Evolutionary conservation across 108 stramenopile species (phyloP), one percentile per base, ranked within the genome.

Genomic region (Stephanodiscus minutulus): DNA sequence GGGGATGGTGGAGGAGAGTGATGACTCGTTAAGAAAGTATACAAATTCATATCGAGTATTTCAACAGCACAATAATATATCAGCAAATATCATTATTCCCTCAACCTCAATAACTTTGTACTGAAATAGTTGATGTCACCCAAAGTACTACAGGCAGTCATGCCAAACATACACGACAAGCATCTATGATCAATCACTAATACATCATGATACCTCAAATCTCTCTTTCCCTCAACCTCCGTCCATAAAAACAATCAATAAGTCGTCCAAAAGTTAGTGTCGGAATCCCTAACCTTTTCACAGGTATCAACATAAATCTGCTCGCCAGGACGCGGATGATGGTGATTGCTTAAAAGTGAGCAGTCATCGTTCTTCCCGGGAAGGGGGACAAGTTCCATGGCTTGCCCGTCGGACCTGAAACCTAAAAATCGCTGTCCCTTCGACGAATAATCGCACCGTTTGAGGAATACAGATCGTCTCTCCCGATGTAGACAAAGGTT

Each of bases 241-340:
- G 1, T 11, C 9, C 39, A 39, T 39, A 11, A 39, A 39, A 4
- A 39, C 11, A 39, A 11, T 39, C 39, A 39, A 39, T 9, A 11
- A 8, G 10, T 39, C 11, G 7, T 39, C 10, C 39, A 39, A 11
- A 11, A 11, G 1, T 8, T 39, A 11, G 39, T 44, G 2, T 33
- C 31, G 31, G 31, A 33, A 33, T 5, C 3, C 55, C 76, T 63
- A 12, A 67, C 76, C 15, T 7, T 56, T 6, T 52, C 27, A 50
- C 76, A 77, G 0, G 63, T 10, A 28, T 77, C 67, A 1, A 61
- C 37, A 64, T 43, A 77, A n/a, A 77, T 49, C 2, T 68, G 29
- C 25, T 77, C 76, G 0, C 76, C 76, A 12, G 33, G 39, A 47
- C 68, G 61, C 1, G 76, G 76, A 57, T 77, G 67, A 64, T 77